These are phyloP conservation scores for Zasmidium cellare DNA, from an alignment of 2,329 filamentous ascomycete species.

Conservation along the genomic window DNA sequence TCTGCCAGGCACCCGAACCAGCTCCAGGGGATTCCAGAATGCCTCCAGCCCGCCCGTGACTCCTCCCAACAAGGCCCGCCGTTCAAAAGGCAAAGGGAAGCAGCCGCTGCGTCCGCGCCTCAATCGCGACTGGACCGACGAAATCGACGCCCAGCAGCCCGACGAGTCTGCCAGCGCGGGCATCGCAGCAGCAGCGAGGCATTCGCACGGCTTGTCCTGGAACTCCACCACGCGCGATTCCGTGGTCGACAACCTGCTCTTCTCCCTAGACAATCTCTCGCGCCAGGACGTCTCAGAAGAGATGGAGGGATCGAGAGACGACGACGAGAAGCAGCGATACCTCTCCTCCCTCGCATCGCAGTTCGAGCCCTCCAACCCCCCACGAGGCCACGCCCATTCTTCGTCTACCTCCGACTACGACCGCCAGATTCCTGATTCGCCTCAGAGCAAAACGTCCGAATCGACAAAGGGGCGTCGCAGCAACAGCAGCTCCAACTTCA, in stretches of 20 bases:
- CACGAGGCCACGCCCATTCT: constrained; percentile 60
- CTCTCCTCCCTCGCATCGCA: constrained; percentile 17
- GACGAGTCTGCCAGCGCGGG: not conserved
- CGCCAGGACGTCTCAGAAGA: constrained; percentile 13
- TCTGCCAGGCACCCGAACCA: not conserved
- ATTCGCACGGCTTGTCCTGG: constrained; percentile 85
- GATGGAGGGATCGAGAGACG: constrained; percentile 10
- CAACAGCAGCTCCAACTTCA: constrained; percentile 75
- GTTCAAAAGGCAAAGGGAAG: constrained; percentile 18
- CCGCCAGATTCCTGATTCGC: constrained; percentile 37
- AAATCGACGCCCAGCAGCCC: not conserved
- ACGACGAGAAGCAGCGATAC: constrained; percentile 18
- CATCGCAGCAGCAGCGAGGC: constrained; percentile 7
- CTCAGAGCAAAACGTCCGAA: constrained; percentile 22
- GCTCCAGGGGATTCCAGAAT: constrained; percentile 3
- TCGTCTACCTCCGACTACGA: constrained; percentile 62
- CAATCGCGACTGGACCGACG: constrained; percentile 6
- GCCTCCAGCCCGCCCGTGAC: constrained; percentile 7
- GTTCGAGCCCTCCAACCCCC: constrained; percentile 12
- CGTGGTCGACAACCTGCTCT: constrained; percentile 91
- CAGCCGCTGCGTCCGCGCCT: constrained; percentile 12
- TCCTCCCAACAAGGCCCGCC: constrained; percentile 6
- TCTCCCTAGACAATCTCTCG: constrained; percentile 84
- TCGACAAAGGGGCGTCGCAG: constrained; percentile 61
- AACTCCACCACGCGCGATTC: constrained; percentile 81